These are phyloP conservation scores for Beauveria bassiana DNA, from an alignment of 2,329 filamentous ascomycete genomes.

Conservation along the genomic window DNA sequence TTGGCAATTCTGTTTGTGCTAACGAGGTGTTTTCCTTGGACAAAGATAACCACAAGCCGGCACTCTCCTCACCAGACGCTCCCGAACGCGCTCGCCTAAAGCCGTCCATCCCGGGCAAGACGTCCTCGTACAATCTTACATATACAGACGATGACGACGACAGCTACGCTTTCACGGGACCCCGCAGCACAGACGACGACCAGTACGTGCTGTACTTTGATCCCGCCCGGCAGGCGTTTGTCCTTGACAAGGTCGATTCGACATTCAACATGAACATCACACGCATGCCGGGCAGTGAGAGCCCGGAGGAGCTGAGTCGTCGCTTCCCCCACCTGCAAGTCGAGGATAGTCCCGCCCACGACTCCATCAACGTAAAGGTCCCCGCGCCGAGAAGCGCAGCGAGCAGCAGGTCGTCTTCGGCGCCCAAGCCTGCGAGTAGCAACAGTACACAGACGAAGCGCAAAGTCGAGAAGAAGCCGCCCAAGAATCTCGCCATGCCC, in stretches of 20 bases:
- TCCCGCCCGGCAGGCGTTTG: constrained; percentile 62
- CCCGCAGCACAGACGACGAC: constrained; percentile 45
- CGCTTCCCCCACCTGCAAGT: constrained; percentile 58
- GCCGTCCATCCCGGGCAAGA: constrained; percentile 39
- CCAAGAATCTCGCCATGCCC: constrained; percentile 29
- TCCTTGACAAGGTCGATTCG: constrained; percentile 75
- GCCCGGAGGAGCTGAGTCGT: constrained; percentile 54
- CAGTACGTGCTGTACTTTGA: constrained; percentile 71
- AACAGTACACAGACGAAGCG: constrained; percentile 12
- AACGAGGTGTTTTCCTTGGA: constrained; percentile 2
- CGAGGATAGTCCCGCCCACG: constrained; percentile 18
- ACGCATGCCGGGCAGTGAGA: constrained; percentile 56
- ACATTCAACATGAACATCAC: constrained; percentile 82
- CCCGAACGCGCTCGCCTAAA: constrained; percentile 44
- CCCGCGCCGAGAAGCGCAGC: neutral
- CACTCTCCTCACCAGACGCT: constrained; percentile 39
- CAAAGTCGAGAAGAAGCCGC: constrained; percentile 16
- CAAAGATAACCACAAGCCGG: constrained; percentile 56
- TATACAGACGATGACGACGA: constrained; percentile 44
- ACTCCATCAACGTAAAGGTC: constrained; percentile 10
- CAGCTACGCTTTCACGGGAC: constrained; percentile 54
- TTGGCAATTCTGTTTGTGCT: neutral
- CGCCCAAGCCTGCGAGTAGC: constrained; percentile 15
- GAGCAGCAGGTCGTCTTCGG: neutral
- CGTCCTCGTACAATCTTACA: constrained; percentile 47